phyloP scores from a whole-genome alignment of 345 rosid genomes.

The Jatropha curcas region DNA sequence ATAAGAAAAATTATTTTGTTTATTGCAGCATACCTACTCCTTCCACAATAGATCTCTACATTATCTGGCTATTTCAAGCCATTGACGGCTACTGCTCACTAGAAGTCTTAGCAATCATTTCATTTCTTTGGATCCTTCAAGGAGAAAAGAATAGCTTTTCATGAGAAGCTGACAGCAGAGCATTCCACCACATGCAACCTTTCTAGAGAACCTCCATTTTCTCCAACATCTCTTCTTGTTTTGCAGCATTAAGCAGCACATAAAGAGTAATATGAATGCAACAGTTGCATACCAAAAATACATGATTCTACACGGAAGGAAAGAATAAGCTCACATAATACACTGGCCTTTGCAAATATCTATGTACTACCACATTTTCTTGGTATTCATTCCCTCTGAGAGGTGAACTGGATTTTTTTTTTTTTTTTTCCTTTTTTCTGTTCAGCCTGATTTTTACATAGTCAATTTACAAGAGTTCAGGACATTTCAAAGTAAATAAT shows the following conservation, averaged over 20 bases:
- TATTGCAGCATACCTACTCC: conserved; percentile 52
- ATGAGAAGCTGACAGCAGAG: conserved; percentile 36
- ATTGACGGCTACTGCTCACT: conserved; percentile 29
- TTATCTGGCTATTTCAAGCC: conserved; percentile 30
- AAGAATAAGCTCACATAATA: neutral
- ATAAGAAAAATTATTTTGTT: conserved; percentile 28
- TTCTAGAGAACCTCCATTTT: neutral
- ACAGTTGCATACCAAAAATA: neutral
- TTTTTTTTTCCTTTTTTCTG: too few relatives aligned
- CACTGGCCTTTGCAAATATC: neutral
- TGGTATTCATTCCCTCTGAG: neutral
- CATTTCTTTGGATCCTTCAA: conserved; percentile 23
- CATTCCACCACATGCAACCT: conserved; percentile 7
- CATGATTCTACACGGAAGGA: neutral
- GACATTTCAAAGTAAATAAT: neutral
- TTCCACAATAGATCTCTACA: conserved; percentile 9
- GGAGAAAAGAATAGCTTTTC: conserved; percentile 19
- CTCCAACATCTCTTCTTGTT: neutral
- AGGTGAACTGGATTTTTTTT: neutral
- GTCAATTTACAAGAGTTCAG: neutral
- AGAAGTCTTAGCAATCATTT: conserved; percentile 30
- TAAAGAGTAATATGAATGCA: too few relatives aligned
- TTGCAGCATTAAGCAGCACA: neutral
- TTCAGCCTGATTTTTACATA: neutral
- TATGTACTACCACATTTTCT: neutral